A percentile compares a stretch with the other conserved stretches of the same genome.
Evolutionary conservation across 208 protist genomes (phyloP).

Genomic region (Leishmania tarentolae): DNA sequence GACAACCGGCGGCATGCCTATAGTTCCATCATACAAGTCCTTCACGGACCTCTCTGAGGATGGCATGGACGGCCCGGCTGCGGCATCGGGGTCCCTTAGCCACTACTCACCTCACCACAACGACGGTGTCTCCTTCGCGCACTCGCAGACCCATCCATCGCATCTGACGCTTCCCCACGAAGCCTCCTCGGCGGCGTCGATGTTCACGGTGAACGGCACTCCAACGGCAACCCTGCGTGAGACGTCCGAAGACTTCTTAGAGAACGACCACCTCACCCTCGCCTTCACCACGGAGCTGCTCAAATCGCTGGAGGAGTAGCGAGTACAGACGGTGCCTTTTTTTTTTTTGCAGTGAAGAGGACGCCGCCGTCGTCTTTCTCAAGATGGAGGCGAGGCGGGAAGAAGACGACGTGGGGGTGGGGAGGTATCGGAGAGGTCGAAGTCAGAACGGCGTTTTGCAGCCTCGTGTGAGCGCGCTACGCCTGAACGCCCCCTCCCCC

Average conservation of each 20-base stretch:
- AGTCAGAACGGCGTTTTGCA: too few species aligned
- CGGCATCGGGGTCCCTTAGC: constrained; percentile 7
- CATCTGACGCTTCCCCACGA: constrained; percentile 7
- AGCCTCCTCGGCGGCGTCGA: constrained; percentile 11
- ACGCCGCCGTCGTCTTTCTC: neutral
- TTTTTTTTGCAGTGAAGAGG: neutral
- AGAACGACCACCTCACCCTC: constrained; percentile 39
- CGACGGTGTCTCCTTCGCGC: neutral
- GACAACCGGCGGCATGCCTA: constrained; percentile 14
- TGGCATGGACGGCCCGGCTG: constrained; percentile 18
- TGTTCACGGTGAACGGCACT: constrained; percentile 27
- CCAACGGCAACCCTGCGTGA: constrained; percentile 20
- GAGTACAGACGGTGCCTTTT: neutral
- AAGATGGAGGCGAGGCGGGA: neutral
- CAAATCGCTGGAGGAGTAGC: constrained; percentile 38
- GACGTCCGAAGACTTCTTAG: constrained; percentile 28
- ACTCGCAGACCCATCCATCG: constrained; percentile 16
- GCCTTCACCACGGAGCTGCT: constrained; percentile 42
- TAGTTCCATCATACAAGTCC: constrained; percentile 33
- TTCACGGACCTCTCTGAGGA: constrained; percentile 39
- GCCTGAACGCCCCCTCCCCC: too few species aligned
- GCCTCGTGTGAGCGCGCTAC: too few species aligned
- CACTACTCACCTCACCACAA: constrained; percentile 19
- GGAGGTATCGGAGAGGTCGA: too few species aligned
- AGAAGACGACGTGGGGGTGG: neutral